Percentiles rank a stretch among this genome's conserved stretches.
phyloP scores from a whole-genome alignment of 805 yeast species.

The Candida golubevii region DNA sequence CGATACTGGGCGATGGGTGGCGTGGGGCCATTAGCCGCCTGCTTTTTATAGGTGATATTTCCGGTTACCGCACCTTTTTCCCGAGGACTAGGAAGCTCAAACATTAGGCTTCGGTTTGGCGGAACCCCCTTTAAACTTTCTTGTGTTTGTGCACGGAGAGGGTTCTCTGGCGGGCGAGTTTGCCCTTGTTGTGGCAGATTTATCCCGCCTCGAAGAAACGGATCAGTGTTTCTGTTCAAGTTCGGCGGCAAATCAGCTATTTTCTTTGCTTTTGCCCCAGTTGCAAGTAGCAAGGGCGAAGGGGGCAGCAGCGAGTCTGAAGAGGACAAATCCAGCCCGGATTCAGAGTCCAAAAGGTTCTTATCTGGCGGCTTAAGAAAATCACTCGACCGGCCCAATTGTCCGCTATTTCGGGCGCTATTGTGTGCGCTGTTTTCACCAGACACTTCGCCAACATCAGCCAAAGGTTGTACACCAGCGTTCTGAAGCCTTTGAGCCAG shows the following conservation, averaged over 20 bases:
- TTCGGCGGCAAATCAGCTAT: background rate
- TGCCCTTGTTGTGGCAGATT: background rate
- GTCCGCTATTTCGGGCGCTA: background rate
- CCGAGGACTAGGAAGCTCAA: conserved; percentile 6
- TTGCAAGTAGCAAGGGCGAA: conserved; percentile 11
- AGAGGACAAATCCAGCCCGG: conserved; percentile 32
- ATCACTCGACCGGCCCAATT: background rate
- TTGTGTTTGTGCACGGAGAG: background rate
- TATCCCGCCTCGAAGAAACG: background rate
- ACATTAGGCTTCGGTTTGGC: conserved; percentile 6
- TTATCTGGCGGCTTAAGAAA: conserved; percentile 10
- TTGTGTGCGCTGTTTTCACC: background rate
- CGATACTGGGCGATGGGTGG: conserved; percentile 2
- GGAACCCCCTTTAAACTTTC: background rate
- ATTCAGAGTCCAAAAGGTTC: conserved; percentile 28
- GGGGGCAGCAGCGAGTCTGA: conserved; percentile 19
- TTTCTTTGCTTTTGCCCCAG: background rate
- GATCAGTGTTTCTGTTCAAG: background rate
- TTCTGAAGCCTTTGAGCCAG: background rate
- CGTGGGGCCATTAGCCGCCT: background rate
- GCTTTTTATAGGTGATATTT: background rate
- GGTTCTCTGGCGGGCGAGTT: background rate
- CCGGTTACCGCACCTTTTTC: background rate
- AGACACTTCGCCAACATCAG: background rate
- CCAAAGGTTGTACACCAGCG: background rate